Percentiles rank a stretch among this genome's conserved stretches.
Conservation (phyloP, 2,329 filamentous ascomycete species). For the Xylariaceae sp. region DNA sequence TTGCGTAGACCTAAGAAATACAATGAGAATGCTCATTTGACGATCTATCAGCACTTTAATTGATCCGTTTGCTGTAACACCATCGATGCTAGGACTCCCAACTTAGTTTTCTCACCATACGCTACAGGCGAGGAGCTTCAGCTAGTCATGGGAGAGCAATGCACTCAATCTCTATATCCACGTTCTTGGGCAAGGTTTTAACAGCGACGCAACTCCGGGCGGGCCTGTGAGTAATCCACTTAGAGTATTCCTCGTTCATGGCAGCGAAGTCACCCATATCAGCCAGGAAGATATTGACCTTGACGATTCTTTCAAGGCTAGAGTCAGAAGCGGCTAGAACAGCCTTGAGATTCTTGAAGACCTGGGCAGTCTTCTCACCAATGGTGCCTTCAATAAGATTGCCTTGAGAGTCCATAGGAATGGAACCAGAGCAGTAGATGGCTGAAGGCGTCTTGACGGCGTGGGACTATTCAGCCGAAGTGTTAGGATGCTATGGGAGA, state of each 20-base stretch:
- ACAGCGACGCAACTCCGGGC: constrained; percentile 88
- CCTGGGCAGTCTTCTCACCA: constrained; percentile 58
- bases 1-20: too few relatives aligned
- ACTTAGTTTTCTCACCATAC: too few relatives aligned
- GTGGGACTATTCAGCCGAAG: constrained; percentile 52
- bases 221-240: constrained; percentile 80
- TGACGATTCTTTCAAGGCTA: constrained; percentile 75
- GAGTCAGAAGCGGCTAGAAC: constrained; percentile 81
- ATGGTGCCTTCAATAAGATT: constrained; percentile 57
- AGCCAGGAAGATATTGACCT: constrained; percentile 86
- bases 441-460: constrained; percentile 62
- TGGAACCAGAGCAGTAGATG: constrained; percentile 68
- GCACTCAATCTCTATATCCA: constrained; percentile 86
- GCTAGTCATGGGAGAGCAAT: constrained; percentile 60
- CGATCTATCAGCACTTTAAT: too few relatives aligned
- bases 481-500: too few relatives aligned
- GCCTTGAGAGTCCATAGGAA: constrained; percentile 60
- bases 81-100: too few relatives aligned
- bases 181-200: constrained; percentile 80
- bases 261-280: constrained; percentile 86
- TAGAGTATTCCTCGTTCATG: constrained; percentile 83
- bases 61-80: too few relatives aligned
- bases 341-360: constrained; percentile 74
- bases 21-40: too few relatives aligned
- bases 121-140: too few relatives aligned